Base-by-base conservation (phyloP, 768 basidiomycete genomes). In the Suillus ampliporus region DNA sequence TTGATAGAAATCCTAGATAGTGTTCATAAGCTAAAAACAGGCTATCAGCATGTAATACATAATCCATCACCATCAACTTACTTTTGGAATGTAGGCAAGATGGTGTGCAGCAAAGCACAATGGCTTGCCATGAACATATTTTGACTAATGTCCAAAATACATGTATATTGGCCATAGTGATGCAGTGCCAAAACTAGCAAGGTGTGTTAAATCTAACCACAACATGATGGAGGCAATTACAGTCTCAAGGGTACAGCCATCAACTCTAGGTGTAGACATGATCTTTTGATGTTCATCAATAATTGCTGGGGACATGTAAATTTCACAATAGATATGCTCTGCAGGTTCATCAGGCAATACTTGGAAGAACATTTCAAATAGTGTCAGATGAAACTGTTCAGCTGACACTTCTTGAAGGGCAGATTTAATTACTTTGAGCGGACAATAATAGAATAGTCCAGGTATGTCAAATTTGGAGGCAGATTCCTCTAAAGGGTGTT, bases 401-500 rank as follows among this genome's bases (percentile, higher is more conserved):
- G 73, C 62, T 3, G 68, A 58, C 0, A 63, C 61, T 19, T 69
- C 61, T 0, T 23, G 17, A 57, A 76, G 76, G 4, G 71, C 68
- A 0, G 66, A 59, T 41, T 64, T 60, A 10, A 79, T 65, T 3
- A 78, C 66, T 3, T 71, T 62, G 0, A 65, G 67, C 13, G 74
- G 60, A 14, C 66, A 70, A 0, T 67, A 62, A 57, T 71, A 73
- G 15, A 65, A 63, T 2, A 80, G 62, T 1, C 75, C 78, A 4
- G 73, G 68, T 0, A 78, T 64, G 2, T 26, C 1, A 35, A 77
- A 74, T 5, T 35, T 13, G 0, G 58, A 58, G 0, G 61, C 50
- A 0, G 0, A 13, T 2, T 6, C 5, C 6, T 64, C 61, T 0
- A 7, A 1, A 2, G 35, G 3, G 15, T 54, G 43, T 11, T 44